Conservation (phyloP, 345 rosid genomes). For the Eucalyptus rudis region DNA sequence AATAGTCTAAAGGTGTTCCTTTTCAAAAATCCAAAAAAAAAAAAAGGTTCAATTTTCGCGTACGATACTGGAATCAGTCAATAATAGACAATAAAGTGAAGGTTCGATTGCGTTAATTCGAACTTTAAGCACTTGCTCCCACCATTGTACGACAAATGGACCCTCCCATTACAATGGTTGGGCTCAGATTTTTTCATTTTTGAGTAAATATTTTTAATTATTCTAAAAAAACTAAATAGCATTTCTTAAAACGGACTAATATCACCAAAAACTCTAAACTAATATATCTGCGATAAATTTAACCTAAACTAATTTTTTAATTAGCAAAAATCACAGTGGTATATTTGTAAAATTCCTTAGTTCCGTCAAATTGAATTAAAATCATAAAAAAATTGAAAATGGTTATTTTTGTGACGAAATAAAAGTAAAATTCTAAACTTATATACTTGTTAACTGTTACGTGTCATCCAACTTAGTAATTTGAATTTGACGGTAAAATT, state of each 20-base stretch:
- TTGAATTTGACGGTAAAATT: too few species aligned
- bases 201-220: background rate
- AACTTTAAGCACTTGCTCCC: background rate
- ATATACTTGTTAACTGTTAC: accelerated
- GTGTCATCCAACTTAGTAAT: accelerated
- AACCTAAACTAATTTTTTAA: too few species aligned
- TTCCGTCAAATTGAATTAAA: background rate
- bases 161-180: background rate
- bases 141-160: background rate
- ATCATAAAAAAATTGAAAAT: too few species aligned
- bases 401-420: accelerated
- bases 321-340: accelerated
- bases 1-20: too few species aligned
- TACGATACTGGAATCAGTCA: background rate
- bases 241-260: background rate
- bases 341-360: too few species aligned
- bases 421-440: accelerated
- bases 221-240: background rate
- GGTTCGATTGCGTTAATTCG: background rate
- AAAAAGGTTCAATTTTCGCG: background rate
- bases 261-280: background rate
- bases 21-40: background rate
- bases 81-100: background rate
- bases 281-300: too few species aligned
- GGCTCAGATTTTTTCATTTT: background rate